These are phyloP conservation scores for Acephala macrosclerotiorum DNA, from an alignment of 2,329 filamentous ascomycete genomes.

Conservation along the genomic window DNA sequence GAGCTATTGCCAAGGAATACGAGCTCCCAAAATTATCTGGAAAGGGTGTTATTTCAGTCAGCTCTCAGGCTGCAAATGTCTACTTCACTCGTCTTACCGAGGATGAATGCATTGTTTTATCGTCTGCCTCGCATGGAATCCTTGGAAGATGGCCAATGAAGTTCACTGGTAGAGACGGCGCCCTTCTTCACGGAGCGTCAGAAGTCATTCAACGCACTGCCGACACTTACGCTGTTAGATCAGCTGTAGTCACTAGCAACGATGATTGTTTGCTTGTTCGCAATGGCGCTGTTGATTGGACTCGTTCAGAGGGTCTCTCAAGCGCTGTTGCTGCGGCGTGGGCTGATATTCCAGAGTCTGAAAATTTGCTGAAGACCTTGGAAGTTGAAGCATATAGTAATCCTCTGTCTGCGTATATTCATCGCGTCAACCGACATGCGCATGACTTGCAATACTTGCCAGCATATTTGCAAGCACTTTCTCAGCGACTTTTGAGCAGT, in stretches of 20 bases:
- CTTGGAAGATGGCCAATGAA: constrained; percentile 77
- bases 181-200: constrained; percentile 73
- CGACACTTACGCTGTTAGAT: constrained; percentile 77
- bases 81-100: constrained; percentile 87
- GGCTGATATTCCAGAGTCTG: constrained; percentile 76
- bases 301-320: constrained; percentile 81
- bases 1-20: constrained; percentile 78
- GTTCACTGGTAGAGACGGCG: constrained; percentile 48
- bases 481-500: constrained; percentile 70
- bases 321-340: constrained; percentile 81
- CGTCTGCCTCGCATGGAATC: constrained; percentile 77
- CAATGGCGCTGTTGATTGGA: constrained; percentile 84
- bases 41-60: constrained; percentile 79
- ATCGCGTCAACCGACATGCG: constrained; percentile 83
- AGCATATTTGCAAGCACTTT: constrained; percentile 73
- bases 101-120: constrained; percentile 76
- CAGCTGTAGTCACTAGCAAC: constrained; percentile 71
- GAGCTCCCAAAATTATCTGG: constrained; percentile 76
- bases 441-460: constrained; percentile 81
- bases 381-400: constrained; percentile 88
- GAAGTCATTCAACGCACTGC: constrained; percentile 79
- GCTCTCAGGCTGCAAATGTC: constrained; percentile 79
- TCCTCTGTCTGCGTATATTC: constrained; percentile 81
- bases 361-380: constrained; percentile 79
- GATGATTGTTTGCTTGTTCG: constrained; percentile 84